Conservation (phyloP, 2,329 filamentous ascomycete species). For the Fusarium continuum region DNA sequence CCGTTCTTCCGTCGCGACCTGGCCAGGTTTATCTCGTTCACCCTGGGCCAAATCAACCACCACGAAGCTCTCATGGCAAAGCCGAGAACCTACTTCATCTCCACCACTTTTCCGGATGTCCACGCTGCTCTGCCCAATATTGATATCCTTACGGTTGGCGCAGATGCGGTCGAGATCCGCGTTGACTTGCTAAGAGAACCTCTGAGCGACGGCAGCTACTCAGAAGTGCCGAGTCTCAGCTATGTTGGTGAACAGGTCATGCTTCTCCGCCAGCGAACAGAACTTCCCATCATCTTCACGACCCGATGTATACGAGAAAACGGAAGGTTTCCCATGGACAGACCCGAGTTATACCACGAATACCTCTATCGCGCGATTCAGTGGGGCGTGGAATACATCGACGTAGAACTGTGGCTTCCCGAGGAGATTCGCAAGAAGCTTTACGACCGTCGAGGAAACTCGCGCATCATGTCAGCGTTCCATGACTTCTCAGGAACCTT, state of each 20-base stretch:
- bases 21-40: slow-evolving; percentile 80
- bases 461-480: slow-evolving; percentile 89
- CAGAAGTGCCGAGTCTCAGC: slow-evolving; percentile 76
- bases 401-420: slow-evolving; percentile 88
- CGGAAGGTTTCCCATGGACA: slow-evolving; percentile 84
- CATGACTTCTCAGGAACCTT: slow-evolving; percentile 88
- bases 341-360: slow-evolving; percentile 76
- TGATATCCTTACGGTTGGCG: slow-evolving; percentile 86
- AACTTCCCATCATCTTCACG: slow-evolving; percentile 90
- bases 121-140: slow-evolving; percentile 83
- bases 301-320: slow-evolving; percentile 84
- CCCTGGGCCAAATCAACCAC: slow-evolving; percentile 79
- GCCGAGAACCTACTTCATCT: slow-evolving; percentile 82
- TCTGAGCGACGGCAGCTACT: slow-evolving; percentile 67
- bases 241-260: slow-evolving; percentile 90
- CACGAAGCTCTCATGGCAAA: slow-evolving; percentile 83
- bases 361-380: slow-evolving; percentile 87
- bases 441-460: slow-evolving; percentile 76
- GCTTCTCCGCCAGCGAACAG: slow-evolving; percentile 82
- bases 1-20: slow-evolving; percentile 79
- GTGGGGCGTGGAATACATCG: slow-evolving; percentile 90
- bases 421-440: slow-evolving; percentile 75
- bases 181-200: slow-evolving; percentile 84
- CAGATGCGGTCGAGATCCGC: slow-evolving; percentile 85
- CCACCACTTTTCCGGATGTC: slow-evolving; percentile 88